Conservation (phyloP, 805 yeast genomes). For the Yamadazyma nakazawae region DNA sequence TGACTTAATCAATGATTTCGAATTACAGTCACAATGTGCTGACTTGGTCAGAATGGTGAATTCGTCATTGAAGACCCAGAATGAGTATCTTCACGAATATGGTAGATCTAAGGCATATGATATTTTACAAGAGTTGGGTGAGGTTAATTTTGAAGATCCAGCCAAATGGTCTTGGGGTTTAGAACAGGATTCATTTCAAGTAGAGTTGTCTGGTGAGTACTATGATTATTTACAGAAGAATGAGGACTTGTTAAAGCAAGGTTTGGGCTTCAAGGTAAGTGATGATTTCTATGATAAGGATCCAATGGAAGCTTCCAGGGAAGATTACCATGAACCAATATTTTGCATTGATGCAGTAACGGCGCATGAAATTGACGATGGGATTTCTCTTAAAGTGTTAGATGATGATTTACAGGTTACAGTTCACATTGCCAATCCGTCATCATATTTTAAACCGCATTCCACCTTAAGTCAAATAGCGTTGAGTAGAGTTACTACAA, state of each 20-base stretch:
- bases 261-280: not conserved
- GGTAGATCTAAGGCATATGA: slow-evolving; percentile 55
- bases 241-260: not conserved
- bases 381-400: slow-evolving; percentile 56
- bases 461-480: slow-evolving; percentile 53
- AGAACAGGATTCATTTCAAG: slow-evolving; percentile 4
- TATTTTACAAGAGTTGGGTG: slow-evolving; percentile 32
- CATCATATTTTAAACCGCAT: slow-evolving; percentile 52
- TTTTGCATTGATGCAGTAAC: slow-evolving; percentile 79
- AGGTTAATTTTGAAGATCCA: slow-evolving; percentile 43
- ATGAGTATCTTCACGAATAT: slow-evolving; percentile 33
- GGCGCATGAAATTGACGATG: slow-evolving; percentile 94
- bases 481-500: slow-evolving; percentile 56
- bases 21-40: slow-evolving; percentile 46
- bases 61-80: slow-evolving; percentile 1
- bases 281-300: slow-evolving; percentile 28
- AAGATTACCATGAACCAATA: slow-evolving; percentile 49
- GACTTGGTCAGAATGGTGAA: slow-evolving; percentile 30
- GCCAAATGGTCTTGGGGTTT: slow-evolving; percentile 40
- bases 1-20: slow-evolving; percentile 44
- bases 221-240: slow-evolving; percentile 5
- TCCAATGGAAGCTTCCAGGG: slow-evolving; percentile 30
- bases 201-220: slow-evolving; percentile 2
- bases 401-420: slow-evolving; percentile 42
- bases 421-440: slow-evolving; percentile 86